phyloP scores from a whole-genome alignment of 2,329 filamentous ascomycete genomes.

The Stagonosporopsis vannaccii region DNA sequence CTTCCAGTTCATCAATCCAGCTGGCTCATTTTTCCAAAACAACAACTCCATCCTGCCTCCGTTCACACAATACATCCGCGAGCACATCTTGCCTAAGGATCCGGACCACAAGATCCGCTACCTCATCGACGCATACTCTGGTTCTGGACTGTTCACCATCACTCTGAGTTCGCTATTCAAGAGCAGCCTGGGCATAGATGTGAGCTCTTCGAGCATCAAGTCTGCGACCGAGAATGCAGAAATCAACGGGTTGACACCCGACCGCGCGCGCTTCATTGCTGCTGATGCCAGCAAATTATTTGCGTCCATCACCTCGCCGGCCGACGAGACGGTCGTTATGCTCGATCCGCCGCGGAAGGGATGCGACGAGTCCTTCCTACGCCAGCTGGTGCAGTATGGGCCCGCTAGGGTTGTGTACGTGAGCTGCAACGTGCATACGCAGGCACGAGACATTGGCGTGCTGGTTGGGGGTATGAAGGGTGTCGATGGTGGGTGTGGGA shows the following conservation, averaged over 20 bases:
- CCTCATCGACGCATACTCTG: slow-evolving; percentile 97
- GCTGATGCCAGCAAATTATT: slow-evolving; percentile 89
- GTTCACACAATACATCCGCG: slow-evolving; percentile 87
- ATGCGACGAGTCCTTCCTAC: slow-evolving; percentile 84
- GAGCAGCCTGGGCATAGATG: slow-evolving; percentile 88
- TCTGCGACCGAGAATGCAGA: slow-evolving; percentile 80
- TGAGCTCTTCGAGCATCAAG: slow-evolving; percentile 77
- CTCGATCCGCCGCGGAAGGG: slow-evolving; percentile 97
- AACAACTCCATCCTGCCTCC: slow-evolving; percentile 94
- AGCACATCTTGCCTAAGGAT: slow-evolving; percentile 69
- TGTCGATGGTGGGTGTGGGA: slow-evolving; percentile 45
- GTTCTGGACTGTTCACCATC: slow-evolving; percentile 96
- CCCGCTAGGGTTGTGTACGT: slow-evolving; percentile 89
- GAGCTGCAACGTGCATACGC: slow-evolving; percentile 97
- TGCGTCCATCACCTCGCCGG: slow-evolving; percentile 73
- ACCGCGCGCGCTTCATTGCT: slow-evolving; percentile 83
- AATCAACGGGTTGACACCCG: slow-evolving; percentile 72
- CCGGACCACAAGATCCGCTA: slow-evolving; percentile 67
- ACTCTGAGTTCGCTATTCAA: slow-evolving; percentile 83
- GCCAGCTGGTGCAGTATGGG: slow-evolving; percentile 78
- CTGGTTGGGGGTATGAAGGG: slow-evolving; percentile 73
- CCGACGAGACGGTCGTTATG: slow-evolving; percentile 88
- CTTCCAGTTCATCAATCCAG: slow-evolving; percentile 88
- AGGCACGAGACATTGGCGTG: slow-evolving; percentile 90
- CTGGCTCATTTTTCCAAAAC: slow-evolving; percentile 98